phyloP scores from a whole-genome alignment of 1,284 basidiomycete species.

The Ganoderma lingzhi region DNA sequence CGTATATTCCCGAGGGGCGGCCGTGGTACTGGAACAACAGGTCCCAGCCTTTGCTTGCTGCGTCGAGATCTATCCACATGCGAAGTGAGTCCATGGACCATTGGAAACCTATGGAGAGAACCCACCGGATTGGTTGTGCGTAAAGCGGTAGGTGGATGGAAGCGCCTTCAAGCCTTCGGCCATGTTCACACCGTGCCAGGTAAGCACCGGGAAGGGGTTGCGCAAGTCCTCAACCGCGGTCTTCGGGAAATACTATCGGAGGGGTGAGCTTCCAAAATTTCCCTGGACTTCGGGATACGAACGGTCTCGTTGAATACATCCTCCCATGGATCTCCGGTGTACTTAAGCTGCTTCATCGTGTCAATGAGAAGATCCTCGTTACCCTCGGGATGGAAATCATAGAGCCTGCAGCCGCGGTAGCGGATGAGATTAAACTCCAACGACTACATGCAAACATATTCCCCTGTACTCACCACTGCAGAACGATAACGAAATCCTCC shows the following conservation, averaged over 20 bases:
- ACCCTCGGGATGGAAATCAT: conserved; percentile 59
- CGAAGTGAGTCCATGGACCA: conserved; percentile 8
- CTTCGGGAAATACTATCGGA: conserved; percentile 52
- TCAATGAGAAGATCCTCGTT: conserved; percentile 59
- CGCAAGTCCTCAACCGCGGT: conserved; percentile 42
- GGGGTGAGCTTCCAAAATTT: background rate
- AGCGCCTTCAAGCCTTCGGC: conserved; percentile 66
- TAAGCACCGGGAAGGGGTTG: conserved; percentile 44
- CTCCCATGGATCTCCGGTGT: conserved; percentile 62
- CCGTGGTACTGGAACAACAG: conserved; percentile 68
- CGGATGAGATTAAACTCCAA: background rate
- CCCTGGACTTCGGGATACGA: background rate
- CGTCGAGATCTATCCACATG: conserved; percentile 52
- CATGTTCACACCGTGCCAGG: conserved; percentile 67
- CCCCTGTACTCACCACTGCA: conserved; percentile 56
- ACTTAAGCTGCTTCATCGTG: conserved; percentile 62
- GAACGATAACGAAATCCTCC: conserved; percentile 63
- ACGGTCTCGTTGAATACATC: conserved; percentile 40
- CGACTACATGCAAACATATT: background rate
- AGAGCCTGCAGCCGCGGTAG: conserved; percentile 49
- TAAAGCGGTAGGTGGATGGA: conserved; percentile 62
- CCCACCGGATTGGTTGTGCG: conserved; percentile 62
- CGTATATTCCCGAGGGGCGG: conserved; percentile 64
- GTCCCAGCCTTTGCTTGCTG: conserved; percentile 63
- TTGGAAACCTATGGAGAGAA: background rate